phyloP scores from a whole-genome alignment of 164 flowering plant genomes.

The Nelumbo lutea region DNA sequence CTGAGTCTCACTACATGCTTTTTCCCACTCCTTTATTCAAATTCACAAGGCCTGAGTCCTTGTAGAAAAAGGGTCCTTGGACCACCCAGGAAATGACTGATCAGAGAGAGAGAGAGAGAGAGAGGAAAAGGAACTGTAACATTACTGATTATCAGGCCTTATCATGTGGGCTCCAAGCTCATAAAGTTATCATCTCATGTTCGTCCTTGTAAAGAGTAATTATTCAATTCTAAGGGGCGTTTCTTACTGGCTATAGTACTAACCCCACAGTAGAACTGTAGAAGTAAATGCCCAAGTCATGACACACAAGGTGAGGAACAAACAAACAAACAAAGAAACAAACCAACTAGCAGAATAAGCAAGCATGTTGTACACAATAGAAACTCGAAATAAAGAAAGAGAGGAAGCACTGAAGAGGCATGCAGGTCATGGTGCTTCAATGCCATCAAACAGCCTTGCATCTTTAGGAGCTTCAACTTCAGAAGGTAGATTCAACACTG shows the following conservation, averaged over 20 bases:
- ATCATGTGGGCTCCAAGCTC: background rate
- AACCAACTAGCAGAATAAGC: background rate
- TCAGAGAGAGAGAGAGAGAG: no score
- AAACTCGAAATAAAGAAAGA: background rate
- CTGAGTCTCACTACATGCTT: no score
- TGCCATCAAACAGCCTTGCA: background rate
- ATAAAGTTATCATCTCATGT: background rate
- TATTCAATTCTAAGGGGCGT: background rate
- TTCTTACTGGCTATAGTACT: background rate
- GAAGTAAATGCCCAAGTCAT: background rate
- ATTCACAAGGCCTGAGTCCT: no score
- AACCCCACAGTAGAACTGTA: background rate
- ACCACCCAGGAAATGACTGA: no score
- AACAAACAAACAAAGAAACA: background rate
- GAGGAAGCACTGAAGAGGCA: background rate
- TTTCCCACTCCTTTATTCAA: no score
- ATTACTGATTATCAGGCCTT: no score
- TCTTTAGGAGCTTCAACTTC: background rate
- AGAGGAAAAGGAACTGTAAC: no score
- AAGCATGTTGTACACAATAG: background rate
- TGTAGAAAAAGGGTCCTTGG: no score
- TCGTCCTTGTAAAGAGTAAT: background rate
- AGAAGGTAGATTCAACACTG: background rate
- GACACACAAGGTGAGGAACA: background rate
- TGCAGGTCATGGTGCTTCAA: background rate